A percentile compares a stretch with the other conserved stretches of the same genome.
Conservation (phyloP, 2,329 filamentous ascomycete genomes). For the Apiospora pterosperma region DNA sequence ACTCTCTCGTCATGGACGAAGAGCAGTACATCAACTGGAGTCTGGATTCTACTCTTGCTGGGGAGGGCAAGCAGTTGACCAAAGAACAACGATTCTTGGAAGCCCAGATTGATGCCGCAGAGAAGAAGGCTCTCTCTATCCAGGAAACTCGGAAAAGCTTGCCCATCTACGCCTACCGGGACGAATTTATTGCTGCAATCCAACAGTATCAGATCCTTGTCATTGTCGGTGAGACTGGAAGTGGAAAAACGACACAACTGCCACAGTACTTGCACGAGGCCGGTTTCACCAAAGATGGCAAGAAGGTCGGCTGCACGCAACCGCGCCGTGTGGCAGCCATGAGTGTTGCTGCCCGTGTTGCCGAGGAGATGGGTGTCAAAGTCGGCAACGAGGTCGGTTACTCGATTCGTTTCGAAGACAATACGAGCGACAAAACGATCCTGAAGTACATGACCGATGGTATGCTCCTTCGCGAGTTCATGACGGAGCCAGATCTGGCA, state of each 20-base stretch:
- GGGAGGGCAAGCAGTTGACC: conserved; percentile 67
- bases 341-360: conserved; percentile 94
- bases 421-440: conserved; percentile 84
- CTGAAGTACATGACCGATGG: conserved; percentile 98
- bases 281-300: conserved; percentile 77
- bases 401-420: conserved; percentile 90
- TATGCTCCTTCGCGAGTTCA: conserved; percentile 85
- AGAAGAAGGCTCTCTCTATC: conserved; percentile 83
- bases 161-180: conserved; percentile 84
- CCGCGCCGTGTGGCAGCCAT: conserved; percentile 94
- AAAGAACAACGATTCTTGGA: conserved; percentile 77
- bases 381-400: conserved; percentile 93
- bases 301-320: conserved; percentile 91
- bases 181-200: conserved; percentile 84
- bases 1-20: conserved; percentile 91
- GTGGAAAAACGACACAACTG: conserved; percentile 92
- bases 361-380: conserved; percentile 88
- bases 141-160: conserved; percentile 88
- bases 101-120: conserved; percentile 81
- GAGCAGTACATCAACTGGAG: conserved; percentile 84
- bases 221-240: conserved; percentile 91
- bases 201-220: conserved; percentile 83
- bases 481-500: conserved; percentile 81
- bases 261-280: conserved; percentile 92
- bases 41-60: conserved; percentile 68